Percentiles rank a stretch among this genome's conserved stretches.
phyloP scores from a whole-genome alignment of 768 basidiomycete genomes.

The Termitomyces sp. region DNA sequence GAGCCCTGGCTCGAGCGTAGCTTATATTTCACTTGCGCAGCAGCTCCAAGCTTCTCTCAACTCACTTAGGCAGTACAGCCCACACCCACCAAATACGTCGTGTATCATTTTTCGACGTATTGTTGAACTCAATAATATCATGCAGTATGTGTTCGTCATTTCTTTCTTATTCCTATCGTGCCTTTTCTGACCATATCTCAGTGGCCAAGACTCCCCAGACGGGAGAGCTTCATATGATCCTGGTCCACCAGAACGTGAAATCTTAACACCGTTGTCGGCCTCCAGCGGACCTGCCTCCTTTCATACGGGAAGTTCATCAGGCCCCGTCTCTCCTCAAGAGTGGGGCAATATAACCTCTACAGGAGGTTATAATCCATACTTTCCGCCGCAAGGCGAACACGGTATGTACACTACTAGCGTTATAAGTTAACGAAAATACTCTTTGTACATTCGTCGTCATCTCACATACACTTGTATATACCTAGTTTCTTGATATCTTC shows the following conservation, averaged over 20 bases:
- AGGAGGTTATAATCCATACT: slow-evolving; percentile 66
- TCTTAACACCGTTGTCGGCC: slow-evolving; percentile 52
- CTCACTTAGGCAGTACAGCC: slow-evolving; percentile 59
- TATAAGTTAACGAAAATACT: slow-evolving; percentile 41
- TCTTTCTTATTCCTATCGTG: background rate
- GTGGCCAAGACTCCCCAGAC: slow-evolving; percentile 52
- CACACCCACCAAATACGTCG: slow-evolving; percentile 50
- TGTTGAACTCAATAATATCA: slow-evolving; percentile 56
- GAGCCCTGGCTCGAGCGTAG: slow-evolving; percentile 55
- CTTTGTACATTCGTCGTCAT: slow-evolving; percentile 6
- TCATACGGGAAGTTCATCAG: slow-evolving; percentile 38
- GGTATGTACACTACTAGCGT: slow-evolving; percentile 57
- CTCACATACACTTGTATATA: slow-evolving; percentile 9
- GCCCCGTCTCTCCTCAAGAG: slow-evolving; percentile 55
- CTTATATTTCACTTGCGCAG: slow-evolving; percentile 60
- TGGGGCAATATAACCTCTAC: slow-evolving; percentile 55
- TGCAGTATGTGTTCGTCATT: slow-evolving; percentile 55
- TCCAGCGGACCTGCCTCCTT: slow-evolving; percentile 49
- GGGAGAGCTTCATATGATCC: slow-evolving; percentile 52
- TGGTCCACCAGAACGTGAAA: slow-evolving; percentile 64
- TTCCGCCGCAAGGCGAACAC: slow-evolving; percentile 55
- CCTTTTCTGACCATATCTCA: slow-evolving; percentile 22
- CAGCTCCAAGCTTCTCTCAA: slow-evolving; percentile 58
- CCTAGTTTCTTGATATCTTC: slow-evolving; percentile 20
- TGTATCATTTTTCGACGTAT: slow-evolving; percentile 62